Evolutionary conservation across 2,329 filamentous ascomycete species (phyloP), one percentile per base, ranked within the genome.

Genomic region (Diaporthe sp.): DNA sequence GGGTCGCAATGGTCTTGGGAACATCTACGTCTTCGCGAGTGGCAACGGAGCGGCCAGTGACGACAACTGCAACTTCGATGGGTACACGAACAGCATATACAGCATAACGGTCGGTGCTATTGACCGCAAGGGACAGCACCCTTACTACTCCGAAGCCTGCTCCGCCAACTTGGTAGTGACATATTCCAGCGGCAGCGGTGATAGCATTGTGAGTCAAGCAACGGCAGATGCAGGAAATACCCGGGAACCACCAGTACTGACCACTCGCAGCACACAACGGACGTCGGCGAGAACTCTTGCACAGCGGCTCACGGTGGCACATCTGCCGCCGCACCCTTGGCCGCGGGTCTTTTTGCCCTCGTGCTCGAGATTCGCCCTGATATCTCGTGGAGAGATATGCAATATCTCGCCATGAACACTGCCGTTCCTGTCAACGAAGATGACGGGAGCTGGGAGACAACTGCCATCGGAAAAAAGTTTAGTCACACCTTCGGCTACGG

Each of bases 21-120:
- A 95, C 39, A 94, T 99, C 78, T 99, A 95, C 81, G 97, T 99
- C 73, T 99, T 99, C 84, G 97, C 97, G 58, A 96, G 96, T 78
- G 97, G 97, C 75, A 99, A 99, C 81, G 97, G 97, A 75, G 97
- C 96, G 13, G 88, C 89, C 4, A 91, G 88, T 78, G 96, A 94
- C 62, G 97, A 99, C 83, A 98, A 99, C 85, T 99, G 97, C 89
- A 99, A 99, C 83, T 99, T 99, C 83, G 97, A 99, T 82, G 97
- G 97, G 53, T 99, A 99, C 85, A 99, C 97, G 76, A 99, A 99
- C 87, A 98, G 96, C 82, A 99, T 99, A 80, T 99, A 98, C 88
- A 98, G 95, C 83, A 97, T 99, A 80, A 98, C 96, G 0, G 95
- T 99, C 25, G 97, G 97, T 51, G 96, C 96, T 46, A 93, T 99